Base-by-base conservation (phyloP, 2,329 filamentous ascomycete genomes). In the Diaporthe citri region DNA sequence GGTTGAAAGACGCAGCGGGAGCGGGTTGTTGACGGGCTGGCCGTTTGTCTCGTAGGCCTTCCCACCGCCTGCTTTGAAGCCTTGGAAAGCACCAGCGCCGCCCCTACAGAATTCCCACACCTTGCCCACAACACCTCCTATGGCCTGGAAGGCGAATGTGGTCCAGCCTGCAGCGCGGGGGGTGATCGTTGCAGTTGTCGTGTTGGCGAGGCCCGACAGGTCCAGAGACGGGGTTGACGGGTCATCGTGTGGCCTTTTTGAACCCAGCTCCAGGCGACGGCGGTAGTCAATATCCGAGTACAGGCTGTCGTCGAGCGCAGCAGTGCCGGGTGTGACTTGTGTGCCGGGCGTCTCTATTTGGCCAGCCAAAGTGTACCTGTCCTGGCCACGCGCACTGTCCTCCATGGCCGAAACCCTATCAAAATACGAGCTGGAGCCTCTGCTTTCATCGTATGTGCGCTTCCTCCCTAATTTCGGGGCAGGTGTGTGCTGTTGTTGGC, bases 1-100 rank as follows among this genome's bases (percentile, higher is more conserved):
- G 39, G 55, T 62, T 2, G 34, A 60, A 36, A 70, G 36, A 36
- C 31, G 75, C 20, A 43, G 43, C 12, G 34, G 20, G 17, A 28
- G 57, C 17, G 39, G 56, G 56, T 17, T 39, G 15, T 69, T 69
- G 31, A 72, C 31, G 31, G 39, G 78, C 71, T 72, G 66, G 74
- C 74, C 80, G 28, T 86, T 82, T 78, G 94, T 85, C 9, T 89
- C 86, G 80, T 96, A 97, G 36, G 91, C 92, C 75, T 87, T 88
- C 12, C 96, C 96, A 4, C 93, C 95, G 10, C 96, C 96, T 17
- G 96, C 95, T 76, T 96, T 92, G 82, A 98, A 98, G 0, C 96
- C 96, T 72, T 90, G 89, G 80, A 98, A 97, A 0, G 93, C 90
- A 12, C 89, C 91, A 0, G 93, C 90, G 12, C 89, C 91, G 0